Percentiles rank a stretch among this genome's conserved stretches.
Evolutionary conservation across 2,329 filamentous ascomycete genomes (phyloP).

Genomic region (Macroventuria anomochaeta): DNA sequence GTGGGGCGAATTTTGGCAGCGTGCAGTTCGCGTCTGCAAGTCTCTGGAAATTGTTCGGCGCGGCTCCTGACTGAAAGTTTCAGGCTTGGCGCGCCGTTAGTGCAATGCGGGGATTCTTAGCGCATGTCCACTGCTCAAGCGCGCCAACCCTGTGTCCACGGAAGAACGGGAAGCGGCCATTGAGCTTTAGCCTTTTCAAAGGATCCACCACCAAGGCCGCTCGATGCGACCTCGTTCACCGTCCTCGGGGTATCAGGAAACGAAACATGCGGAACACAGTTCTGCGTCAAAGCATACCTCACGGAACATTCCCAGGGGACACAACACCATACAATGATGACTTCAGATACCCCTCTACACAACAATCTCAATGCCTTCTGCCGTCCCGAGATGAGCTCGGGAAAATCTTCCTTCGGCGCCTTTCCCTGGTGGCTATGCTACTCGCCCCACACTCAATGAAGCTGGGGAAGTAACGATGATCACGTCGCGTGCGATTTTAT

Average conservation of each 20-base stretch:
- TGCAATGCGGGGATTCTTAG: conserved; percentile 29
- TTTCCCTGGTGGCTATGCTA: conserved; percentile 1
- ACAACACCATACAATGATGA: fast-evolving
- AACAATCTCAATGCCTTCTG: not conserved
- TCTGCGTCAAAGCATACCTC: not conserved
- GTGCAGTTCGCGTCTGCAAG: conserved; percentile 4
- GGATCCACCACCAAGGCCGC: conserved; percentile 36
- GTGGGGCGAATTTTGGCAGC: not conserved
- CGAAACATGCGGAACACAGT: not conserved
- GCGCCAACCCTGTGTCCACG: too few species aligned
- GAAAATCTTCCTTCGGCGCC: not conserved
- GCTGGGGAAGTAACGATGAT: conserved; percentile 15
- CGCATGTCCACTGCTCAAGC: too few species aligned
- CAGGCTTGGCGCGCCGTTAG: conserved; percentile 17
- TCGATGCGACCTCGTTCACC: not conserved
- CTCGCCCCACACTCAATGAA: conserved; percentile 15
- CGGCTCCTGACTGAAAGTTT: conserved; percentile 26
- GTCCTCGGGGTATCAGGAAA: not conserved
- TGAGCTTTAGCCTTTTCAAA: conserved; percentile 43
- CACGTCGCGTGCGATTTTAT: conserved; percentile 10
- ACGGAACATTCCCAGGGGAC: conserved; percentile 5
- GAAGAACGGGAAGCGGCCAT: too few species aligned
- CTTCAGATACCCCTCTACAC: not conserved
- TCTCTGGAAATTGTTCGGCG: conserved; percentile 22
- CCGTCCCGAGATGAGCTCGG: not conserved